phyloP scores from a whole-genome alignment of 2,329 filamentous ascomycete species.

The Monosporascus sp. region DNA sequence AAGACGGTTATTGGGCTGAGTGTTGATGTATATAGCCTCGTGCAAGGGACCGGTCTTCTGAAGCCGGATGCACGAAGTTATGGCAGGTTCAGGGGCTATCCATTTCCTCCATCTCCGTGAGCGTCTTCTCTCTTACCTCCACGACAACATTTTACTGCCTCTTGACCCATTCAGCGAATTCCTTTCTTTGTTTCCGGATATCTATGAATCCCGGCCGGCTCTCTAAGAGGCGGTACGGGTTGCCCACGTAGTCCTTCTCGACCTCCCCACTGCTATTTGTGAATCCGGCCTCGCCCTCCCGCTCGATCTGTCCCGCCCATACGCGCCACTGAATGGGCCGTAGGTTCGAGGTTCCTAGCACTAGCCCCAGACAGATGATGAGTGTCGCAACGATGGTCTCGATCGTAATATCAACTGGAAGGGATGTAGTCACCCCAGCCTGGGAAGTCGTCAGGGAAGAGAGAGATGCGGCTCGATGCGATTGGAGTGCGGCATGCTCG shows the following conservation, averaged over 20 bases:
- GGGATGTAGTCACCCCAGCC: constrained; percentile 37
- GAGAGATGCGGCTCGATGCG: constrained; percentile 45
- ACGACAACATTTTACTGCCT: constrained; percentile 13
- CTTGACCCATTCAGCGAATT: constrained; percentile 73
- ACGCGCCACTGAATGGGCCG: constrained; percentile 80
- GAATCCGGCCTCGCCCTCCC: constrained; percentile 61
- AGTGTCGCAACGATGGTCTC: constrained; percentile 80
- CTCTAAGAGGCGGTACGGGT: constrained; percentile 76
- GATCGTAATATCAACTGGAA: constrained; percentile 82
- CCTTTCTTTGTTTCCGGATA: constrained; percentile 73
- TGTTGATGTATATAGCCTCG: too few relatives aligned
- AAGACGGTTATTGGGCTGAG: too few relatives aligned
- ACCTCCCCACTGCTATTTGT: constrained; percentile 56
- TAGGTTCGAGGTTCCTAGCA: constrained; percentile 69
- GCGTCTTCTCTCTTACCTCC: neutral
- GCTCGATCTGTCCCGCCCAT: constrained; percentile 81
- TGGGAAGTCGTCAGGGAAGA: constrained; percentile 40
- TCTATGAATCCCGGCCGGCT: constrained; percentile 81
- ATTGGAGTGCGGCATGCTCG: constrained; percentile 76
- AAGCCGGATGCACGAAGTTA: neutral
- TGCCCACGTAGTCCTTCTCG: constrained; percentile 66
- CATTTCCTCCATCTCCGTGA: neutral
- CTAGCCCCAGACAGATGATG: constrained; percentile 77
- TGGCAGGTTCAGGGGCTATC: neutral
- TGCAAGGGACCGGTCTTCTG: neutral